These are phyloP conservation scores for Chaetomium tenue DNA, from an alignment of 495 filamentous ascomycete genomes.

Conservation along the genomic window DNA sequence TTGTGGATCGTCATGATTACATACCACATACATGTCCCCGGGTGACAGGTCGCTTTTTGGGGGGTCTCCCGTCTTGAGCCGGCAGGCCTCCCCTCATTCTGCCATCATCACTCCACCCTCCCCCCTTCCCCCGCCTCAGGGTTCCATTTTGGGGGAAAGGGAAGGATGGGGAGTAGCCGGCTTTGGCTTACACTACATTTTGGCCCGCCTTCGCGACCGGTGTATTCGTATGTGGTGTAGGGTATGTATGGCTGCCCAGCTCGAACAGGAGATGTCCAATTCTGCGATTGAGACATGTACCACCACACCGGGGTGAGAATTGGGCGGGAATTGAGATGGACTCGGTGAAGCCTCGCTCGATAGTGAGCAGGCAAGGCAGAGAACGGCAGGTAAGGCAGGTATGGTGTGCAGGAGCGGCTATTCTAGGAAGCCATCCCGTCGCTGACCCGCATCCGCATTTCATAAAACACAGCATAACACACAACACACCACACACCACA, in stretches of 20 bases:
- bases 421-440: not conserved
- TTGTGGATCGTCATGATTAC: too few species aligned
- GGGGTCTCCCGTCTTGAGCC: not conserved
- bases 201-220: not conserved
- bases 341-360: conserved; percentile 8
- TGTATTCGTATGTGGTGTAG: too few species aligned
- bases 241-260: conserved; percentile 17
- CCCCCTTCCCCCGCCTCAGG: not conserved
- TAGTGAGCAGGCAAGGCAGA: not conserved
- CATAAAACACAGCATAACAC: not conserved
- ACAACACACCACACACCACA: not conserved
- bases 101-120: not conserved
- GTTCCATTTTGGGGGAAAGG: not conserved
- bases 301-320: conserved; percentile 12
- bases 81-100: not conserved
- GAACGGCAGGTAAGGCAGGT: not conserved
- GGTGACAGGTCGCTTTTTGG: not conserved
- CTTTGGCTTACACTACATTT: too few species aligned
- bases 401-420: conserved; percentile 14
- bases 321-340: not conserved
- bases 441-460: not conserved
- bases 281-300: conserved; percentile 10
- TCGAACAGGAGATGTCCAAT: not conserved
- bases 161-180: too few species aligned
- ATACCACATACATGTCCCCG: too few species aligned